Evolutionary conservation across 1,284 basidiomycete species (phyloP).

Genomic region (Pseudozyma sp.): DNA sequence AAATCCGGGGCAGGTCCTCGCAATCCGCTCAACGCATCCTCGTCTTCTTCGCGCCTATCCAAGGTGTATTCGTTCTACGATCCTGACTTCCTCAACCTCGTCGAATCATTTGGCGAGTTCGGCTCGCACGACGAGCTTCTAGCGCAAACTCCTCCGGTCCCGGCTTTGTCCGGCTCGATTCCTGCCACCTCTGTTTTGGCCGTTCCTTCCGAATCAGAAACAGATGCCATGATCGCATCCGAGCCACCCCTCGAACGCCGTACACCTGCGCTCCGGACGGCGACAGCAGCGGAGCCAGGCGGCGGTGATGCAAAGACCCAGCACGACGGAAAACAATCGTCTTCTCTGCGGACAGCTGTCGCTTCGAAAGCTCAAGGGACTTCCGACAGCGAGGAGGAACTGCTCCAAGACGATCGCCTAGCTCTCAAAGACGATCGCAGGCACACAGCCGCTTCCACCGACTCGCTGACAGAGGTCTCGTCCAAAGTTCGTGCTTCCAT

Average conservation of each 20-base stretch:
- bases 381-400: conserved; percentile 29
- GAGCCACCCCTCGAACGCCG: too few species aligned
- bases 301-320: background rate
- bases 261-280: too few species aligned
- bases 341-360: background rate
- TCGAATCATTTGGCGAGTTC: conserved; percentile 68
- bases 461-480: conserved; percentile 55
- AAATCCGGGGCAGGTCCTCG: conserved; percentile 9
- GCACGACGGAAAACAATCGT: background rate
- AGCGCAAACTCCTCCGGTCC: conserved; percentile 22
- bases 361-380: background rate
- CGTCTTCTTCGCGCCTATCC: conserved; percentile 36
- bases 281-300: too few species aligned
- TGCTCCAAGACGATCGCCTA: conserved; percentile 20
- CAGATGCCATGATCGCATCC: background rate
- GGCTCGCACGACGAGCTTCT: conserved; percentile 50
- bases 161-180: conserved; percentile 18
- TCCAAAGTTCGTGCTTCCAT: conserved; percentile 75
- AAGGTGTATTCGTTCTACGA: conserved; percentile 80
- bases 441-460: conserved; percentile 2
- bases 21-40: conserved; percentile 32
- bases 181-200: background rate
- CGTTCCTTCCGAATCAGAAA: background rate
- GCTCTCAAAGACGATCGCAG: conserved; percentile 1
- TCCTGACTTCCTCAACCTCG: conserved; percentile 76